Conservation (phyloP, 768 basidiomycete genomes). For the Russula foetens region DNA sequence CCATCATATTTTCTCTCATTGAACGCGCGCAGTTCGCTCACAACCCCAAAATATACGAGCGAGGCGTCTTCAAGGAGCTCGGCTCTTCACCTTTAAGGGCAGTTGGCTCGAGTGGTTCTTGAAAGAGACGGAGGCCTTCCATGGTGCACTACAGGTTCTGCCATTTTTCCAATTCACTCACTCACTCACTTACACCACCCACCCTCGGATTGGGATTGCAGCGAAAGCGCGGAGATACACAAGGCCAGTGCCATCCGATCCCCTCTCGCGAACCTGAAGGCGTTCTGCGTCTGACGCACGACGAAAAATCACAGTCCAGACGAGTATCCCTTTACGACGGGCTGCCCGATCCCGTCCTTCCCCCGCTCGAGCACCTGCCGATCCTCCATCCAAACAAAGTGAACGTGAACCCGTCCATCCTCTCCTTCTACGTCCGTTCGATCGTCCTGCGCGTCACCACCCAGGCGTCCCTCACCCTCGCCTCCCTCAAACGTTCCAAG, state of each 20-base stretch:
- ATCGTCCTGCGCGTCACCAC: too few species aligned
- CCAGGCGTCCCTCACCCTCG: too few species aligned
- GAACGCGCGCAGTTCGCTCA: constrained; percentile 96
- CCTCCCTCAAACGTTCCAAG: constrained; percentile 51
- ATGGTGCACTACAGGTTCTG: constrained; percentile 53
- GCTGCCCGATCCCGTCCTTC: constrained; percentile 78
- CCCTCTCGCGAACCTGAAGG: too few species aligned
- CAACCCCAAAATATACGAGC: constrained; percentile 82
- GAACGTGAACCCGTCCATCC: too few species aligned
- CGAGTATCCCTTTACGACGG: constrained; percentile 89
- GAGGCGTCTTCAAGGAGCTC: constrained; percentile 72
- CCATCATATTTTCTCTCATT: constrained; percentile 95
- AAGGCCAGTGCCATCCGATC: constrained; percentile 42
- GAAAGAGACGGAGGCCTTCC: constrained; percentile 89
- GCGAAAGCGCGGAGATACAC: constrained; percentile 94
- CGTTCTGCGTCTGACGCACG: background rate
- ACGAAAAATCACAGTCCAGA: constrained; percentile 67
- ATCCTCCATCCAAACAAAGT: constrained; percentile 73
- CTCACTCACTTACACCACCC: too few species aligned
- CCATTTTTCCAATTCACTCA: background rate
- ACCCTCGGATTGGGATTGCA: constrained; percentile 28
- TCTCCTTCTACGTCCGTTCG: too few species aligned
- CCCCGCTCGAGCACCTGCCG: constrained; percentile 60
- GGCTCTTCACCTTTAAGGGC: constrained; percentile 63
- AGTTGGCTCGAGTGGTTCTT: constrained; percentile 98